A percentile compares a stretch with the other conserved stretches of the same genome.
Evolutionary conservation across 345 rosid genomes (phyloP).

Genomic region (Salix exigua): DNA sequence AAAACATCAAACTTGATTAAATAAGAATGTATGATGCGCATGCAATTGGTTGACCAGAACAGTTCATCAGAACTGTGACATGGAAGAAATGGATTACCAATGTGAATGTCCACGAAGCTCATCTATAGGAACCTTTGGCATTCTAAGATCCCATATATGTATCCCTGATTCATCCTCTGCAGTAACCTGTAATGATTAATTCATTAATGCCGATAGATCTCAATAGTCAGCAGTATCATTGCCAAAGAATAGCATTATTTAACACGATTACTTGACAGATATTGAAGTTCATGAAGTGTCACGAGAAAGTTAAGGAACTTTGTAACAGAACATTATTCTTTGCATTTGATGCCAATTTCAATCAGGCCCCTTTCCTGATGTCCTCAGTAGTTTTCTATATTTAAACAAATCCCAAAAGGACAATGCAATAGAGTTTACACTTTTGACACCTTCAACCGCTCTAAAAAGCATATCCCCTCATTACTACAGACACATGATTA

Average conservation of each 20-base stretch:
- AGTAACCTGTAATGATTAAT: slow-evolving; percentile 47
- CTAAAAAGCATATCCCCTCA: neutral
- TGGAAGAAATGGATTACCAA: slow-evolving; percentile 46
- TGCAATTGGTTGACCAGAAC: neutral
- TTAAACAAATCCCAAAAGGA: neutral
- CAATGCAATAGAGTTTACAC: neutral
- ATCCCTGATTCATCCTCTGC: slow-evolving; percentile 28
- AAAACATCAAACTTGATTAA: neutral
- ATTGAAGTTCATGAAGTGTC: neutral
- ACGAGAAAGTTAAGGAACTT: neutral
- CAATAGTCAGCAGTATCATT: neutral
- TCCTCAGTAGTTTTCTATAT: neutral
- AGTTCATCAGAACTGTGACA: slow-evolving; percentile 13
- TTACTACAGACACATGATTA: neutral
- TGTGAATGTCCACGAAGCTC: slow-evolving; percentile 84
- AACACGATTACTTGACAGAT: neutral
- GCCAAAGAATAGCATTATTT: neutral
- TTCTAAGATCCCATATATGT: slow-evolving; percentile 16
- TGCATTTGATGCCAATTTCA: neutral
- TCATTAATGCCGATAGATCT: neutral
- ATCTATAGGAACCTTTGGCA: slow-evolving; percentile 31
- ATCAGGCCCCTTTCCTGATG: neutral
- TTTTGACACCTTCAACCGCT: neutral
- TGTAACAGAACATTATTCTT: neutral
- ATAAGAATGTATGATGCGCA: slow-evolving; percentile 1